Percentiles rank a stretch among this genome's conserved stretches.
These are phyloP conservation scores for Myxozyma melibiosi DNA, from an alignment of 805 yeast genomes.

Conservation along the genomic window DNA sequence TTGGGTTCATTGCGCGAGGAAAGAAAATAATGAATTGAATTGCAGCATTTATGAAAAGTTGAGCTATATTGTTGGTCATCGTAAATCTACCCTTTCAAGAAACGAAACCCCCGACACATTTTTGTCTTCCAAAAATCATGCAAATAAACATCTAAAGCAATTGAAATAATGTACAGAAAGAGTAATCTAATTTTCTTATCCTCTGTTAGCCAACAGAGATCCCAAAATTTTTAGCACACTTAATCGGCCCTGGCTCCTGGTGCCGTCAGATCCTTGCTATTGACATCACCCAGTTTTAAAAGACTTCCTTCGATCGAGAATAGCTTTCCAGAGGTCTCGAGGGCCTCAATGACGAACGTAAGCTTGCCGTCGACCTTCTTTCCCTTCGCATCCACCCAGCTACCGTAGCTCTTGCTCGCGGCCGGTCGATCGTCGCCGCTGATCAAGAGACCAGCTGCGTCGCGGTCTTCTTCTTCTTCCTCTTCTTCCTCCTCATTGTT, in stretches of 20 bases:
- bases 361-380: constrained; percentile 80
- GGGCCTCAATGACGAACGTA: constrained; percentile 68
- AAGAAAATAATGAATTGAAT: background rate
- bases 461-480: constrained; percentile 19
- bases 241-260: constrained; percentile 49
- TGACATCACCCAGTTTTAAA: constrained; percentile 55
- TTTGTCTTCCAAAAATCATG: background rate
- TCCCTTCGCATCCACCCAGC: constrained; percentile 82
- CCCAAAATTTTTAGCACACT: background rate
- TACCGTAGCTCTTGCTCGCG: constrained; percentile 62
- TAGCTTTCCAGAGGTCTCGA: constrained; percentile 71
- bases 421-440: constrained; percentile 17
- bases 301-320: constrained; percentile 89
- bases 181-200: no score
- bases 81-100: no score
- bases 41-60: background rate
- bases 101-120: no score
- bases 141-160: background rate
- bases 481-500: constrained; percentile 41
- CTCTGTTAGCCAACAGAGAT: background rate
- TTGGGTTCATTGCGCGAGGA: background rate
- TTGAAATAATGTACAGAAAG: background rate
- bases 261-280: constrained; percentile 75
- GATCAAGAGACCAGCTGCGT: constrained; percentile 14
- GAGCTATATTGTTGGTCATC: background rate